These are phyloP conservation scores for Rhytidiadelphus loreus DNA, from an alignment of 225 moss, liverwort and hornwort species.

Conservation along the genomic window DNA sequence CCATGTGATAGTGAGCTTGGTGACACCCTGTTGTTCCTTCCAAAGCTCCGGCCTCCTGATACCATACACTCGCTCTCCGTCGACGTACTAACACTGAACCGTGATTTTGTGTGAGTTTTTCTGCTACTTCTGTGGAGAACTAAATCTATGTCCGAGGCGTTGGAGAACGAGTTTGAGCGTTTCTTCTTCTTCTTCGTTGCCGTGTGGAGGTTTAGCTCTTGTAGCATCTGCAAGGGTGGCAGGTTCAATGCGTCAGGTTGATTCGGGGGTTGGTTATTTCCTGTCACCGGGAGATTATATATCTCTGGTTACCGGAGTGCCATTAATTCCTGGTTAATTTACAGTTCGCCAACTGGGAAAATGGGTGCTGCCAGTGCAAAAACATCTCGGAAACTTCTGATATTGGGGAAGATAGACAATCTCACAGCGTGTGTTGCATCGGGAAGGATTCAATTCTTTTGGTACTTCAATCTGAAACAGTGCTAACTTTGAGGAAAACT, in stretches of 20 bases:
- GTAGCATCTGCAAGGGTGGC: neutral
- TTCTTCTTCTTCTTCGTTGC: neutral
- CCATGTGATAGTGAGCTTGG: neutral
- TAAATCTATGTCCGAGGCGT: neutral
- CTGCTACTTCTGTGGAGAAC: neutral
- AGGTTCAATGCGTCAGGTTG: neutral
- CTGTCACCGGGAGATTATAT: neutral
- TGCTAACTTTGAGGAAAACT: neutral
- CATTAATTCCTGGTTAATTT: neutral
- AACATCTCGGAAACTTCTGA: neutral
- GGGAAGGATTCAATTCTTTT: neutral
- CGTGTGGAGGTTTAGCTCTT: neutral
- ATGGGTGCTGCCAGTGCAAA: neutral
- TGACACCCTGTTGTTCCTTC: constrained; percentile 5
- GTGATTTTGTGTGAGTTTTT: neutral
- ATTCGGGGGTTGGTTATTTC: no score
- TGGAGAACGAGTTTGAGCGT: neutral
- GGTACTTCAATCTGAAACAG: neutral
- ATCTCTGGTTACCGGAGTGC: no score
- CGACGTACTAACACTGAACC: neutral
- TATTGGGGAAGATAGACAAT: neutral
- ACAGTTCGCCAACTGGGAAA: neutral
- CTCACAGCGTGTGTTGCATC: neutral
- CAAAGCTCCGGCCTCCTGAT: neutral
- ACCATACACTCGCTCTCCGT: neutral